phyloP scores from a whole-genome alignment of 1,284 basidiomycete species.

The Puccinia coronata region DNA sequence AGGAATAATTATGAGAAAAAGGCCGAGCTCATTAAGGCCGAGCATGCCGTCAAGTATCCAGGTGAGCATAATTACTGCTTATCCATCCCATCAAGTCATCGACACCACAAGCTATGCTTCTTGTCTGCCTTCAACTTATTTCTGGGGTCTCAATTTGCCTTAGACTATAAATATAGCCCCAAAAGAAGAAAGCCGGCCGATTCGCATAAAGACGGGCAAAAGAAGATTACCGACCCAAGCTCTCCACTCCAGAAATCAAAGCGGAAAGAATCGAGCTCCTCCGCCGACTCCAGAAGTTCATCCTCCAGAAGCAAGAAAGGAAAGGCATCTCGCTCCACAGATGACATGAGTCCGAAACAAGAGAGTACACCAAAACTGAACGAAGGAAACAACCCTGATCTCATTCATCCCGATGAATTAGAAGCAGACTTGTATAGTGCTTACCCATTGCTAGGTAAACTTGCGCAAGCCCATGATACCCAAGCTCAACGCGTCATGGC shows the following conservation, averaged over 20 bases:
- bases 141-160: neutral
- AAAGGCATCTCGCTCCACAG: neutral
- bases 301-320: neutral
- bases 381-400: neutral
- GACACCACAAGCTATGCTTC: neutral
- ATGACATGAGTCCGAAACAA: neutral
- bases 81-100: neutral
- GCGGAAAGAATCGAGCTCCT: constrained; percentile 19
- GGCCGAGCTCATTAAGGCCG: constrained; percentile 46
- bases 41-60: constrained; percentile 47
- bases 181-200: constrained; percentile 18
- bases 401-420: neutral
- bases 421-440: constrained; percentile 12
- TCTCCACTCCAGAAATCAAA: neutral
- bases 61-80: neutral
- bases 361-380: neutral
- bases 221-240: neutral
- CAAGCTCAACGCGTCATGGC: neutral
- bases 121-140: neutral
- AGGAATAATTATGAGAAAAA: constrained; percentile 38
- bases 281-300: neutral
- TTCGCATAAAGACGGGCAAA: neutral
- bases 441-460: neutral
- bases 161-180: constrained; percentile 41
- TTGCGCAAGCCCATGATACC: neutral